Conservation (phyloP, 148 eudicot genomes). For the Camellia lanceoleosa region DNA sequence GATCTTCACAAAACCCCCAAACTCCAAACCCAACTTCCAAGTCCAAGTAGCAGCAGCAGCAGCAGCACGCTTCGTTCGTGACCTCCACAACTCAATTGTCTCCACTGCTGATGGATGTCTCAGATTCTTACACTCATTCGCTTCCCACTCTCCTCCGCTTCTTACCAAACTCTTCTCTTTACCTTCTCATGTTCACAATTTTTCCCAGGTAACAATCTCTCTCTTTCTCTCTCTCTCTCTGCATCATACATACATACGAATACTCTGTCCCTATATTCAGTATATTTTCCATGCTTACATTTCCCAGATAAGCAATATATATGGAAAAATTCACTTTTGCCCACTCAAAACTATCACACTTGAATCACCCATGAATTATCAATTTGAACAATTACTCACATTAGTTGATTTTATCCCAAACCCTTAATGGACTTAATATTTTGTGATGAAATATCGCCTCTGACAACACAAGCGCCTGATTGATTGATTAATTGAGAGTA, state of each 20-base stretch:
- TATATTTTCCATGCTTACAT: neutral
- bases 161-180: slow-evolving; percentile 42
- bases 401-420: too few relatives aligned
- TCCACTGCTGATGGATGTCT: slow-evolving; percentile 43
- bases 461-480: too few relatives aligned
- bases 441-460: too few relatives aligned
- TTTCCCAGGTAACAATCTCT: slow-evolving; percentile 51
- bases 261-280: neutral
- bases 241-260: neutral
- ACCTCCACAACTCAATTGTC: slow-evolving; percentile 43
- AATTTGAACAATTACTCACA: too few relatives aligned
- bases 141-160: slow-evolving; percentile 58
- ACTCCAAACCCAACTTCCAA: slow-evolving; percentile 13
- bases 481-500: too few relatives aligned
- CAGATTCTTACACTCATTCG: slow-evolving; percentile 35
- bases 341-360: too few relatives aligned
- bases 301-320: neutral
- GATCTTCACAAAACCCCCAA: slow-evolving; percentile 32
- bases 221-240: neutral
- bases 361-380: too few relatives aligned
- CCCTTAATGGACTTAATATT: too few relatives aligned
- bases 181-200: slow-evolving; percentile 42
- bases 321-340: too few relatives aligned
- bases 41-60: slow-evolving; percentile 7
- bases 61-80: slow-evolving; percentile 24